These are phyloP conservation scores for Datisca glomerata DNA, from an alignment of 306 rosid species.

Conservation along the genomic window DNA sequence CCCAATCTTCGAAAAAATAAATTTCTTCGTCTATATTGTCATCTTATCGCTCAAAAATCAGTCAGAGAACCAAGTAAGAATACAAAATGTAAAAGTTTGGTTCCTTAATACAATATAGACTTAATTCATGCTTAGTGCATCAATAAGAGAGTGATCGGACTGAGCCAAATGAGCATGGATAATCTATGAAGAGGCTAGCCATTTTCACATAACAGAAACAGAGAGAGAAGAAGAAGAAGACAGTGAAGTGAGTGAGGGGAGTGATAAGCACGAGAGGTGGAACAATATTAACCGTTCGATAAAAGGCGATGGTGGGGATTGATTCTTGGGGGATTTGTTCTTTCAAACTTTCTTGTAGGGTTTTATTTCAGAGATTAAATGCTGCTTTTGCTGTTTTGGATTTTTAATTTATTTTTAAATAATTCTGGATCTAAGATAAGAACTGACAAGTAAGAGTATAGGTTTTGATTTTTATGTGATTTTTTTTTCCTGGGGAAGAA, in stretches of 20 bases:
- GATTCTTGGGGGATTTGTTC: slow-evolving; percentile 17
- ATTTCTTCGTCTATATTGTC: not conserved
- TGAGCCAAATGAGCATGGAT: slow-evolving; percentile 12
- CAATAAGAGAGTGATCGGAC: slow-evolving; percentile 30
- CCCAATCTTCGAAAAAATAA: slow-evolving; percentile 1
- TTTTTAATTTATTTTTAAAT: not conserved
- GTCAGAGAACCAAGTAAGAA: not conserved
- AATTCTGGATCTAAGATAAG: no score
- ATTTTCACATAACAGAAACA: slow-evolving; percentile 27
- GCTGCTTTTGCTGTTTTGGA: slow-evolving; percentile 2
- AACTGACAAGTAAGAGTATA: no score
- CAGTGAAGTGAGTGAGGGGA: slow-evolving; percentile 31
- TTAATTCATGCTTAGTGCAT: no score
- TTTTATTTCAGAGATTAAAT: slow-evolving; percentile 30
- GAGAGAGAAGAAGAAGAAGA: slow-evolving; percentile 9
- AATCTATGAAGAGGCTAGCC: slow-evolving; percentile 22
- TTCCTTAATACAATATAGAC: no score
- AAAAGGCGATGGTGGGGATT: slow-evolving; percentile 21
- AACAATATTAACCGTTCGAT: slow-evolving; percentile 31
- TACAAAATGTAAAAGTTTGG: no score
- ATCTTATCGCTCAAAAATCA: slow-evolving; percentile 10
- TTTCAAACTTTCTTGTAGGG: slow-evolving; percentile 46
- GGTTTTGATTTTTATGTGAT: no score
- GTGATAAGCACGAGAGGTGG: slow-evolving; percentile 50
- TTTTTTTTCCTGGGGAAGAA: no score